Percentiles rank a stretch among this genome's conserved stretches.
Evolutionary conservation across 441 rosid genomes (phyloP).

Genomic region (Euphorbia schlechtendalii): DNA sequence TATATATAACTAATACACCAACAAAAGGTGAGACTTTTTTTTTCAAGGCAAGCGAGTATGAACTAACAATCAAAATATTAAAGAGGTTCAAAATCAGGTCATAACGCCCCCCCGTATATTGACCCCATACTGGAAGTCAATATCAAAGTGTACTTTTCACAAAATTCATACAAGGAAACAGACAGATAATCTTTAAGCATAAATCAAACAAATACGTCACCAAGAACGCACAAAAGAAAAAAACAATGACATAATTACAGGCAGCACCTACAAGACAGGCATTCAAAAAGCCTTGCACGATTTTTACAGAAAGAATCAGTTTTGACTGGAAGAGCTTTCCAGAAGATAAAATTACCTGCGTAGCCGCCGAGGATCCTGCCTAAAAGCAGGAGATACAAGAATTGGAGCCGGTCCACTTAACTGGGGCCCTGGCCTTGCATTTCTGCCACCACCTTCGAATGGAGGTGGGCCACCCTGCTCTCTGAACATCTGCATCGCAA

Average conservation of each 20-base stretch:
- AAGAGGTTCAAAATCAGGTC: not conserved
- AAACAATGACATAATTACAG: not conserved
- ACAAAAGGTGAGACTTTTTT: not conserved
- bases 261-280: not conserved
- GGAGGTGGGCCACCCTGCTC: slow-evolving; percentile 78
- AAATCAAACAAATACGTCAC: not conserved
- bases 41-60: not conserved
- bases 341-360: slow-evolving; percentile 61
- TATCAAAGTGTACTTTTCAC: not conserved
- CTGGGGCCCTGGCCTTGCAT: slow-evolving; percentile 54
- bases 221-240: not conserved
- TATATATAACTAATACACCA: not conserved
- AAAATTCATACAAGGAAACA: not conserved
- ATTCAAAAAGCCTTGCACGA: not conserved
- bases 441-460: slow-evolving; percentile 72
- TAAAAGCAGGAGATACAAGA: slow-evolving; percentile 57
- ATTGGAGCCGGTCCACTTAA: slow-evolving; percentile 69
- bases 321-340: not conserved
- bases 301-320: not conserved
- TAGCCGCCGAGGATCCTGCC: slow-evolving; percentile 91
- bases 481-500: slow-evolving; percentile 91
- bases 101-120: not conserved
- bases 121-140: not conserved
- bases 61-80: not conserved
- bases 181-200: no score